These are phyloP conservation scores for Pisolithus sp. DNA, from an alignment of 768 basidiomycete genomes.

Conservation along the genomic window DNA sequence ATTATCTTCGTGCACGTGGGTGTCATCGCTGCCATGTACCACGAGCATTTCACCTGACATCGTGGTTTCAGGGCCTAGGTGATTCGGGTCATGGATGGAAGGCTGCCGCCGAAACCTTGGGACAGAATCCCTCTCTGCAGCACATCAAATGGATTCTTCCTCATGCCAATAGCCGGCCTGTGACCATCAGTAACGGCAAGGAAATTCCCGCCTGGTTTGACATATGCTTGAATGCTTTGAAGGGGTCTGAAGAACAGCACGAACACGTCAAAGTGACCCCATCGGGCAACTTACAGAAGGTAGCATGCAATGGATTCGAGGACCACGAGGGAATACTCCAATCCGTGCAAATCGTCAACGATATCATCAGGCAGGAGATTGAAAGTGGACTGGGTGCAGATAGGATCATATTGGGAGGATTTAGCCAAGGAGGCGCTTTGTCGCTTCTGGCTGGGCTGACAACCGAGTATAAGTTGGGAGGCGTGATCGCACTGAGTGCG, in stretches of 20 bases:
- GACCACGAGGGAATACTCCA: constrained; percentile 36
- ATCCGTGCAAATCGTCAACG: constrained; percentile 49
- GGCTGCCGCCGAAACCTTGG: constrained; percentile 54
- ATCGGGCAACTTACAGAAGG: constrained; percentile 51
- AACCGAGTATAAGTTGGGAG: constrained; percentile 47
- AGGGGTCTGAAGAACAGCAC: too few species aligned
- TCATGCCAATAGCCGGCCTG: constrained; percentile 41
- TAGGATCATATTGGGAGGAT: constrained; percentile 77
- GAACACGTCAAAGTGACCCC: too few species aligned
- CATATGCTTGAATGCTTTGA: constrained; percentile 25
- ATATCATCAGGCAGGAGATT: constrained; percentile 64
- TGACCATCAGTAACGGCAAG: constrained; percentile 54
- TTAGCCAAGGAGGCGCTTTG: constrained; percentile 77
- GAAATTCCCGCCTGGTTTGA: constrained; percentile 76
- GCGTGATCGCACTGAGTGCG: constrained; percentile 61
- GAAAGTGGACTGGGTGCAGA: constrained; percentile 57
- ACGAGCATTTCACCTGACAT: not conserved
- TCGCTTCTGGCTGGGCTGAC: constrained; percentile 64
- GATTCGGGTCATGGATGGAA: constrained; percentile 60
- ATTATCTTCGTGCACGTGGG: constrained; percentile 82
- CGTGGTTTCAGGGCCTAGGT: constrained; percentile 52
- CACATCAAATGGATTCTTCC: constrained; percentile 87
- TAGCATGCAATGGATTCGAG: constrained; percentile 27
- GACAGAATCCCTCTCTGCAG: constrained; percentile 32
- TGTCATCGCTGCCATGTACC: not conserved